These are phyloP conservation scores for Talaromyces sp. DNA, from an alignment of 2,329 filamentous ascomycete species.

Conservation along the genomic window DNA sequence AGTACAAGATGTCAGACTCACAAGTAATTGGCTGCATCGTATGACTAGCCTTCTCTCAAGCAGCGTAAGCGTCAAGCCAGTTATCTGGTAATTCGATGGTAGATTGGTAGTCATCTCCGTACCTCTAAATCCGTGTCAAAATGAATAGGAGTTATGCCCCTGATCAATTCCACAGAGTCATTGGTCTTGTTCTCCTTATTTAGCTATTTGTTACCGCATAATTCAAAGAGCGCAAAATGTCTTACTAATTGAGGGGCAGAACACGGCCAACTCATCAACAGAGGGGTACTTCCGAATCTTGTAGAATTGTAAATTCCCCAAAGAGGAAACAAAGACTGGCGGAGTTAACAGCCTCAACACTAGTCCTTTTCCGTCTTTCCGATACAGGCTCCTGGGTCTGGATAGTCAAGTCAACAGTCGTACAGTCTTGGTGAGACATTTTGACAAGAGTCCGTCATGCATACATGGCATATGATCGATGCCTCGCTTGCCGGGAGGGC, in stretches of 20 bases:
- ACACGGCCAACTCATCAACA: background rate
- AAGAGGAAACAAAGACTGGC: constrained; percentile 1
- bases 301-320: background rate
- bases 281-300: background rate
- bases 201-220: background rate
- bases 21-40: background rate
- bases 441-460: background rate
- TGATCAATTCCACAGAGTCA: background rate
- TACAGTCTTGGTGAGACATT: background rate
- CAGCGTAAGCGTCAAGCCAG: background rate
- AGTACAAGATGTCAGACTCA: background rate
- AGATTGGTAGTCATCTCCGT: background rate
- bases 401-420: background rate
- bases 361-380: background rate
- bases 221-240: background rate
- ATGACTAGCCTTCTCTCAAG: background rate
- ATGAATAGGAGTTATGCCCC: background rate
- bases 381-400: background rate
- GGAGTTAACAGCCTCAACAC: background rate
- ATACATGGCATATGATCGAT: background rate
- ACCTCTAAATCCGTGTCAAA: background rate
- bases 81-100: background rate
- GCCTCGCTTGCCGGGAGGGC: background rate
- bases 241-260: background rate
- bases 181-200: background rate